phyloP scores from a whole-genome alignment of 352 stramenopile genomes.

The Elongisporangium prolatum region DNA sequence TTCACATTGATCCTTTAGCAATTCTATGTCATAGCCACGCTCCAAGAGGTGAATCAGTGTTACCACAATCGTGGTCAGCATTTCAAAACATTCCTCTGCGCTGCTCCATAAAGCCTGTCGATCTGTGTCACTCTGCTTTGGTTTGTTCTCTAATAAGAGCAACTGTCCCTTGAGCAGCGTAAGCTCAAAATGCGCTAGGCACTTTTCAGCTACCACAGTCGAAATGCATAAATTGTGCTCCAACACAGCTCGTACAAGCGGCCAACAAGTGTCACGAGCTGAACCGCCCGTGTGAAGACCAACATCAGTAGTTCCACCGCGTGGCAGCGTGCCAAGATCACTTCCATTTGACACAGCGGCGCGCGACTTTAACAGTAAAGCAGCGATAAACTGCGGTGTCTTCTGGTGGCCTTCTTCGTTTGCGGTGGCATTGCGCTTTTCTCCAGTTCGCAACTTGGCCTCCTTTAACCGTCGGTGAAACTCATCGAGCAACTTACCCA shows the following conservation, averaged over 20 bases:
- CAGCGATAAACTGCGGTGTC: constrained; percentile 45
- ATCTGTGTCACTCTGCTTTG: not conserved
- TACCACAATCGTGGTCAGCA: constrained; percentile 10
- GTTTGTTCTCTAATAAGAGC: constrained; percentile 4
- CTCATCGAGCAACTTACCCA: constrained; percentile 4
- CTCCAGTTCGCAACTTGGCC: constrained; percentile 18
- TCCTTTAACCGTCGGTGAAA: constrained; percentile 18
- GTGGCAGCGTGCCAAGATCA: not conserved
- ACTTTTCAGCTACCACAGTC: constrained; percentile 27
- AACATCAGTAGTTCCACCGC: constrained; percentile 46
- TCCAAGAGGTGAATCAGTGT: not conserved
- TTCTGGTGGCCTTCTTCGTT: constrained; percentile 37
- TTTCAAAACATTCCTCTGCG: constrained; percentile 11
- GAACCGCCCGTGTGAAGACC: constrained; percentile 39
- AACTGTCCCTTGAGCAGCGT: not conserved
- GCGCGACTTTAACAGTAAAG: constrained; percentile 16
- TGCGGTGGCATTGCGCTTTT: constrained; percentile 20
- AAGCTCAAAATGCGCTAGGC: constrained; percentile 28
- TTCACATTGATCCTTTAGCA: not conserved
- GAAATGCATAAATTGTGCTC: constrained; percentile 27
- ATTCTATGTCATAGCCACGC: constrained; percentile 3
- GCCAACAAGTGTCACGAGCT: constrained; percentile 46
- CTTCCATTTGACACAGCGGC: constrained; percentile 3
- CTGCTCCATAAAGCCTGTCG: constrained; percentile 2
- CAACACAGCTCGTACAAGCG: constrained; percentile 34